These are phyloP conservation scores for Pseudozyma tsukubaensis DNA, from an alignment of 1,284 basidiomycete genomes.

Conservation along the genomic window DNA sequence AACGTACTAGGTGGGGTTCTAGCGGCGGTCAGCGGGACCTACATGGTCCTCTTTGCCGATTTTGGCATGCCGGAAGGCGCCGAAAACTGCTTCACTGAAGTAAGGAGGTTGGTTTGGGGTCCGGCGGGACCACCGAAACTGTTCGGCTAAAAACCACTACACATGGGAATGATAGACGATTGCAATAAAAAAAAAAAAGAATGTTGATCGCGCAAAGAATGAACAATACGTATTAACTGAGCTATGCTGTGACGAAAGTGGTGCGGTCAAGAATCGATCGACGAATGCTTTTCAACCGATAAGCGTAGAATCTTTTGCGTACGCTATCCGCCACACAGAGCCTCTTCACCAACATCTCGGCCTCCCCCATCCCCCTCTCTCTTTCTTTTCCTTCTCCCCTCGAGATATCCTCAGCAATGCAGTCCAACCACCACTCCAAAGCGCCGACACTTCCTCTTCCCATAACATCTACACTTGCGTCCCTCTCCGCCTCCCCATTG, in stretches of 20 bases:
- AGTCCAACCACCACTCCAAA: constrained; percentile 62
- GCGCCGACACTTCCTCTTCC: constrained; percentile 42
- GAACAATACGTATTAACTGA: no score
- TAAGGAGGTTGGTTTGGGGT: constrained; percentile 29
- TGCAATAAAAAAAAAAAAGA: not conserved
- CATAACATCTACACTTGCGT: constrained; percentile 39
- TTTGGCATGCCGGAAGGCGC: constrained; percentile 18
- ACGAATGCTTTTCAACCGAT: constrained; percentile 30
- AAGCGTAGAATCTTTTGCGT: constrained; percentile 45
- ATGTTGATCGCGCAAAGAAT: not conserved
- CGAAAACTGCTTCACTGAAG: constrained; percentile 27
- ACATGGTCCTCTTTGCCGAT: constrained; percentile 46
- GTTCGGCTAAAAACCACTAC: constrained; percentile 3
- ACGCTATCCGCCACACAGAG: constrained; percentile 52
- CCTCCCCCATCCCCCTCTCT: constrained; percentile 6
- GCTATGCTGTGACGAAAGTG: no score
- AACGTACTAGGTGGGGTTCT: constrained; percentile 31
- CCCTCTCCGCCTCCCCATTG: constrained; percentile 24
- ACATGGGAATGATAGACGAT: not conserved
- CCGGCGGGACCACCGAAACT: constrained; percentile 26
- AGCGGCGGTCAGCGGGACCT: constrained; percentile 8
- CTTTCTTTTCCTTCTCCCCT: not conserved
- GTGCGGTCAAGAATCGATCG: not conserved
- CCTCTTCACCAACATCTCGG: constrained; percentile 28
- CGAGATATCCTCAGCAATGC: constrained; percentile 5